A percentile compares a stretch with the other conserved stretches of the same genome.
Evolutionary conservation across 192 early-diverging fungal species (phyloP).

Genomic region (Coemansia erecta): DNA sequence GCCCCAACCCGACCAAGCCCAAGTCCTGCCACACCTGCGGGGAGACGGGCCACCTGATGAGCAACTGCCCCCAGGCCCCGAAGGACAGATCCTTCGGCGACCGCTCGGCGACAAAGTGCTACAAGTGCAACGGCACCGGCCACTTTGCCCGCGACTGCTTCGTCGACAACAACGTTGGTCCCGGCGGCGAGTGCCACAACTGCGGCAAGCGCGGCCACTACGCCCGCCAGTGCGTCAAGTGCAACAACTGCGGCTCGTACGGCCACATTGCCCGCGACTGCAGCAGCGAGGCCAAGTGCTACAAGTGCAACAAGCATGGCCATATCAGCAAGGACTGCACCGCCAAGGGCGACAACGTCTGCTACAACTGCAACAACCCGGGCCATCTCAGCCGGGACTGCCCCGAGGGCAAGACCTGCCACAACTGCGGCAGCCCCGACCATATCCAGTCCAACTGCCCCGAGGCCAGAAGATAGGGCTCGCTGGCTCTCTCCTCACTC

Average conservation of each 20-base stretch:
- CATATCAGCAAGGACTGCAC: conserved; percentile 40
- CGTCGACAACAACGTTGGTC: not conserved
- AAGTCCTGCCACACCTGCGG: conserved; percentile 53
- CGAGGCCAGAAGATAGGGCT: not conserved
- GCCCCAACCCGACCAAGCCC: conserved; percentile 34
- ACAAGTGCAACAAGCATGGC: conserved; percentile 53
- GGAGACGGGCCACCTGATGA: conserved; percentile 44
- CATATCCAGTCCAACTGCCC: conserved; percentile 55
- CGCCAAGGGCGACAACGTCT: conserved; percentile 22
- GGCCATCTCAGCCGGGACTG: conserved; percentile 54
- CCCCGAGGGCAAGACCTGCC: conserved; percentile 49
- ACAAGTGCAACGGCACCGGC: conserved; percentile 6
- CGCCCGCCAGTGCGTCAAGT: conserved; percentile 42
- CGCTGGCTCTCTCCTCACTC: too few species aligned
- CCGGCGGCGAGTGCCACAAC: conserved; percentile 39
- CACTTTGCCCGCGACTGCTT: conserved; percentile 7
- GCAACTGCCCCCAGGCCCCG: conserved; percentile 44
- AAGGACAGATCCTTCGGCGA: not conserved
- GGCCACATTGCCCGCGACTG: conserved; percentile 42
- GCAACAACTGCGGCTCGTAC: conserved; percentile 41
- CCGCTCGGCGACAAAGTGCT: not conserved
- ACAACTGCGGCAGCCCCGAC: conserved; percentile 53
- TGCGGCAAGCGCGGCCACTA: conserved; percentile 57
- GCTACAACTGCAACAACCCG: conserved; percentile 53
- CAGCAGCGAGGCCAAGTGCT: conserved; percentile 29